Conservation (phyloP, 2,329 filamentous ascomycete genomes). For the Leptodontidium sp. region DNA sequence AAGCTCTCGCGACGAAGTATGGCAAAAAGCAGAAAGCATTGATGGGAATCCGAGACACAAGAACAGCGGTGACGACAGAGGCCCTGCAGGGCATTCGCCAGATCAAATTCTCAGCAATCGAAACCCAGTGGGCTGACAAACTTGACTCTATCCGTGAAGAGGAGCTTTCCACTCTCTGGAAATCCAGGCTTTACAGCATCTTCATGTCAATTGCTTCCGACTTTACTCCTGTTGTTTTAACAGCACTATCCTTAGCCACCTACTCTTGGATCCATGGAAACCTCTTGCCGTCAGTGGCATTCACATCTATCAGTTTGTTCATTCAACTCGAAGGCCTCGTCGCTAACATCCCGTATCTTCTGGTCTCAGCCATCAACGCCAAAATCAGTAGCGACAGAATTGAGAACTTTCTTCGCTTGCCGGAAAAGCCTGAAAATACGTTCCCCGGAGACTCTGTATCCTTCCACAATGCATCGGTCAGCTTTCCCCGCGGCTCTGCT, state of each 20-base stretch:
- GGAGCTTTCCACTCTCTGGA: constrained; percentile 73
- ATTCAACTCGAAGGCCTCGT: constrained; percentile 73
- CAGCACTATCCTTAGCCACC: constrained; percentile 72
- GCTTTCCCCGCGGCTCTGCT: constrained; percentile 57
- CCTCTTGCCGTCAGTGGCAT: constrained; percentile 75
- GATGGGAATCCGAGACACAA: constrained; percentile 78
- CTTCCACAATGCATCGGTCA: constrained; percentile 72
- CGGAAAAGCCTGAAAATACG: constrained; percentile 65
- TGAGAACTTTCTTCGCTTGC: constrained; percentile 71
- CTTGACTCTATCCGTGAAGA: constrained; percentile 69
- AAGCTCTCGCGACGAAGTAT: constrained; percentile 69
- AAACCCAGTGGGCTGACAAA: constrained; percentile 76
- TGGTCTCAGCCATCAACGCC: constrained; percentile 73
- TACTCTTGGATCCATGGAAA: constrained; percentile 70
- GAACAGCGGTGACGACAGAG: constrained; percentile 77
- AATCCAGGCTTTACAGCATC: constrained; percentile 37
- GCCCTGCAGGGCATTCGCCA: constrained; percentile 79
- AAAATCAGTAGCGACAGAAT: constrained; percentile 76
- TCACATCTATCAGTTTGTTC: constrained; percentile 79
- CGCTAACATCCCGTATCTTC: constrained; percentile 73
- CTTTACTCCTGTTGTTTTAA: constrained; percentile 74
- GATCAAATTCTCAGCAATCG: constrained; percentile 82
- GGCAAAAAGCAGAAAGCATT: constrained; percentile 68
- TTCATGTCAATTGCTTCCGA: constrained; percentile 60
- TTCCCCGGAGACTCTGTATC: constrained; percentile 64